phyloP scores from a whole-genome alignment of 345 rosid species.

The Eucalyptus camaldulensis region DNA sequence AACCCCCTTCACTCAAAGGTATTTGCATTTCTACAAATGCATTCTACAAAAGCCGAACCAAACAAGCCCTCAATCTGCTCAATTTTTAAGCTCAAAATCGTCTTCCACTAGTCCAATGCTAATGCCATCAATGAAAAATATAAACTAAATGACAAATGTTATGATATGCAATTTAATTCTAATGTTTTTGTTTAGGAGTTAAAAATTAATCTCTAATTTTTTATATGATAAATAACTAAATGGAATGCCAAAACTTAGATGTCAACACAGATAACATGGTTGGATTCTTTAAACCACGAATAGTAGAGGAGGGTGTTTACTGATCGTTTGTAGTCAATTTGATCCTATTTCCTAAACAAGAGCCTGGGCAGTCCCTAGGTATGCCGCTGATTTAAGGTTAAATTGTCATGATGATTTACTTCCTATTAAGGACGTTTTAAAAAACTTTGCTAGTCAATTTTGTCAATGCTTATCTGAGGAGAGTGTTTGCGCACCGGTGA shows the following conservation, averaged over 20 bases:
- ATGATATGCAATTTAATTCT: no score
- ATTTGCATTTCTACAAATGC: no score
- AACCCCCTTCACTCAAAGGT: no score
- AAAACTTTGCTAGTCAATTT: not conserved
- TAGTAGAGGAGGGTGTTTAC: not conserved
- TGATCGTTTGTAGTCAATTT: not conserved
- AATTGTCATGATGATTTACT: not conserved
- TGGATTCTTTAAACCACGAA: not conserved
- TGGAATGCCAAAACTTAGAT: accelerated
- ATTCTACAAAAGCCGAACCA: no score
- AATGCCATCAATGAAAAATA: no score
- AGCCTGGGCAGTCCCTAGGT: not conserved
- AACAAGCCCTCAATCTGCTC: no score
- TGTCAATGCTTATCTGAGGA: not conserved
- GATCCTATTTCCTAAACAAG: not conserved
- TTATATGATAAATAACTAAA: no score
- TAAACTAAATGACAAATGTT: no score
- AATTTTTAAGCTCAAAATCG: no score
- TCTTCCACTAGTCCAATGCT: no score
- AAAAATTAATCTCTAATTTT: no score
- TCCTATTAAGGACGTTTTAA: not conserved
- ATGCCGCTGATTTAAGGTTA: not conserved
- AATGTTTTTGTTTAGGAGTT: no score
- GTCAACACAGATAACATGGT: not conserved
- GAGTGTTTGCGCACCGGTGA: not conserved